phyloP scores from a whole-genome alignment of 768 basidiomycete genomes.

The Multifurca ochricompacta region DNA sequence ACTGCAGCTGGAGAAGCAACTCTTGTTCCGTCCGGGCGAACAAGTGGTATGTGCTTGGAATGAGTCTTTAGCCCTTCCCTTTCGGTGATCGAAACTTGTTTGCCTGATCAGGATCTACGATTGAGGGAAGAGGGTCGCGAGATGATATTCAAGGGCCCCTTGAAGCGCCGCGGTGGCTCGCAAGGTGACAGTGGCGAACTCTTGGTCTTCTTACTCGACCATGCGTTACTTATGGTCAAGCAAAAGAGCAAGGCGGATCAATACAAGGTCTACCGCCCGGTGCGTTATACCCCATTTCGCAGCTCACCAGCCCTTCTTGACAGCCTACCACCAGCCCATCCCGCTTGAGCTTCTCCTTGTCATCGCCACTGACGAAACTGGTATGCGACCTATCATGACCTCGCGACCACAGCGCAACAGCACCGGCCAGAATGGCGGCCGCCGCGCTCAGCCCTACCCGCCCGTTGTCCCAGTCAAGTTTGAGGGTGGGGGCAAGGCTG shows the following conservation, averaged over 20 bases:
- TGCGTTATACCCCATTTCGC: conserved; percentile 33
- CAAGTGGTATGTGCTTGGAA: conserved; percentile 56
- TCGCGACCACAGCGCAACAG: conserved; percentile 39
- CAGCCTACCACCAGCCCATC: conserved; percentile 60
- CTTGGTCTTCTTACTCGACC: conserved; percentile 93
- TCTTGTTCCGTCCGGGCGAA: conserved; percentile 85
- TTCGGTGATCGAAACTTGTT: background rate
- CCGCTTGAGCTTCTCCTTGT: conserved; percentile 88
- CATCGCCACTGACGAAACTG: conserved; percentile 62
- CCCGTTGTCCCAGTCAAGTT: conserved; percentile 42
- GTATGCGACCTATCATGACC: conserved; percentile 23
- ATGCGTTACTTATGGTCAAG: conserved; percentile 92
- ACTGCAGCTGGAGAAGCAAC: conserved; percentile 85
- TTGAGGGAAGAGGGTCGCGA: conserved; percentile 84
- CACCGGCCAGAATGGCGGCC: conserved; percentile 27
- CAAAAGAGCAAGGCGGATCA: conserved; percentile 89
- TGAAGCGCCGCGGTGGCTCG: conserved; percentile 74
- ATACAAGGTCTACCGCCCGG: conserved; percentile 87
- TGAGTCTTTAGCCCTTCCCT: background rate
- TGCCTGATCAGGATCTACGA: conserved; percentile 60
- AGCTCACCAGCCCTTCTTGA: conserved; percentile 2
- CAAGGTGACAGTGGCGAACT: conserved; percentile 81
- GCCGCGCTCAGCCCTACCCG: conserved; percentile 34
- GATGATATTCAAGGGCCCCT: conserved; percentile 81
- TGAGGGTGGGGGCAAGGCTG: conserved; percentile 61